Percentiles rank a stretch among this genome's conserved stretches.
phyloP scores from a whole-genome alignment of 371 early-diverging fungal genomes.

The Lichtheimia hyalospora region DNA sequence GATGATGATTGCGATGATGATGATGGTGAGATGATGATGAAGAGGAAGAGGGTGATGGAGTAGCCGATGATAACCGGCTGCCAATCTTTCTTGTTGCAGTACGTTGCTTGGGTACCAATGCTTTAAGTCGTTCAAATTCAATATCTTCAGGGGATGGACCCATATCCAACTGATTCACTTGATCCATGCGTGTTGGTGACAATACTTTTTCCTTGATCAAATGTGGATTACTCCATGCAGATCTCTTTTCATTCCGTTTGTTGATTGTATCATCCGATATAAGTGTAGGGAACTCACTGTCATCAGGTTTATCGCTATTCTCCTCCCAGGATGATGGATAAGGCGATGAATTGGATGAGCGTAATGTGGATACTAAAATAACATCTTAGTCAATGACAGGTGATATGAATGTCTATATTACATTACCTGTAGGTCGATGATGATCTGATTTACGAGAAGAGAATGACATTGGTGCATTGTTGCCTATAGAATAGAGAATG shows the following conservation, averaged over 20 bases:
- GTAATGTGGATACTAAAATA: background rate
- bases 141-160: slow-evolving; percentile 7
- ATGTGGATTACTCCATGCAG: slow-evolving; percentile 13
- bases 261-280: slow-evolving; percentile 3
- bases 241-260: slow-evolving; percentile 2
- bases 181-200: slow-evolving; percentile 1
- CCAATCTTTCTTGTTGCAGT: background rate
- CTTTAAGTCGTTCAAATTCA: slow-evolving; percentile 12
- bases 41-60: background rate
- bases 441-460: background rate
- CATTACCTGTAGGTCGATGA: background rate
- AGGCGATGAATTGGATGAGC: slow-evolving; percentile 15
- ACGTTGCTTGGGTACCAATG: slow-evolving; percentile 10
- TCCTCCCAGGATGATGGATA: slow-evolving; percentile 7
- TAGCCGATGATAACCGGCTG: background rate
- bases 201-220: slow-evolving; percentile 10
- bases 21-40: slow-evolving; percentile 2
- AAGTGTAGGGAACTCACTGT: slow-evolving; percentile 10
- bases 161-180: background rate
- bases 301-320: background rate
- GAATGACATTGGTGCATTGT: background rate
- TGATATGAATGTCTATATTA: too few species aligned
- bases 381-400: background rate
- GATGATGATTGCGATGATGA: background rate
- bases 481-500: background rate